Base-by-base conservation (phyloP, 306 rosid genomes). In the Trifolium pratense region DNA sequence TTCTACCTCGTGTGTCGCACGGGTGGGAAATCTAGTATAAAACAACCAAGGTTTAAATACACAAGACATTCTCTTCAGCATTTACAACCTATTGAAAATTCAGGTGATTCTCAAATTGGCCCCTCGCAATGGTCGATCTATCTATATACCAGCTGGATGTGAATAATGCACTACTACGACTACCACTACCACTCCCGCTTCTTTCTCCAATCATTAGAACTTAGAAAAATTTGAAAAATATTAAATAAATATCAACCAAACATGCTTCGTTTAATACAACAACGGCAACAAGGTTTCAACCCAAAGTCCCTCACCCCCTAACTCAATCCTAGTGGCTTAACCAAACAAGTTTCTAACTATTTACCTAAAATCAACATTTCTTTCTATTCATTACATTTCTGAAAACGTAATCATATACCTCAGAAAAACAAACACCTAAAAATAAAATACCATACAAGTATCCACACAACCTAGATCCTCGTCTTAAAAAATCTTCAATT, bases 101-200 rank as follows among this genome's bases (percentile, higher is more conserved):
- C 29, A 13, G 9, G 14, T 45, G 20, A 43, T 66, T 66, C 37
- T 45, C 40, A 66, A 39, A 21, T 37, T 63, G 46, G 10, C 16
- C 58, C 7, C 62, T 23, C 14, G 25, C 40, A 66, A 45, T 14
- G 13, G 71, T 43, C 6, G 40, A 23, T 9, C 9, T 25, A 23
- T 3, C 8, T 15, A 66, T 7, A 9, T 7, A 64, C 18, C 10
- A 64, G 52, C n/a, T 37, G 34, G 70, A 36, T 37, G 21, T 17
- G 16, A 63, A 37, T 17, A 36, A 37, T 63, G 31, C 69, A 37
- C 69, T 40, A 20, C 20, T 39, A 37, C 69, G 20, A 20, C 20
- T 39, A 32, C 40, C 71, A 43, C 71, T 66, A 42, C 40, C 71
- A 43, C 71, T 66, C 57, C 36, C 37, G 43, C 56, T 43, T 45